These are phyloP conservation scores for Cynanchum wilfordii DNA, from an alignment of 257 asterid species.

Conservation along the genomic window DNA sequence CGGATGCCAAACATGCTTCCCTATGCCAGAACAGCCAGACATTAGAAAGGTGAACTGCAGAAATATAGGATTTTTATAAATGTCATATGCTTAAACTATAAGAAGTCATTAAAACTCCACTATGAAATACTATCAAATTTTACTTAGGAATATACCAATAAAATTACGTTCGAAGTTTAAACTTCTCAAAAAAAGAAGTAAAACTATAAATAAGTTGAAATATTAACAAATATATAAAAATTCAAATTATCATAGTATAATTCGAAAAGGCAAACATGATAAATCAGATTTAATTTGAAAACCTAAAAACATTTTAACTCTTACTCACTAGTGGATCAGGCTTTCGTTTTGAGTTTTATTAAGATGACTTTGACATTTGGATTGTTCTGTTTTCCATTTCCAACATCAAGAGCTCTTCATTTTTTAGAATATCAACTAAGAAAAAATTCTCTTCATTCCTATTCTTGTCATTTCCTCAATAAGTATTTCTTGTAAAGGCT, in stretches of 20 bases:
- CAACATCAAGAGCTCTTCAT: background rate
- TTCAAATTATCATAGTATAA: background rate
- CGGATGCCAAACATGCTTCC: slow-evolving; percentile 2
- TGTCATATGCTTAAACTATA: background rate
- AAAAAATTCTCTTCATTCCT: background rate
- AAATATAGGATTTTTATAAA: background rate
- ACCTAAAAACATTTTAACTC: background rate
- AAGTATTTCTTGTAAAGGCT: background rate
- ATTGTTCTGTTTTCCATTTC: background rate
- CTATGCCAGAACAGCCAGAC: slow-evolving; percentile 7
- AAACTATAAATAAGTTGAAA: background rate
- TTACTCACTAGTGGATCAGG: background rate
- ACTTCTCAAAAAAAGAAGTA: background rate
- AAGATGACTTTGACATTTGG: background rate
- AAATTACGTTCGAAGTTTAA: background rate
- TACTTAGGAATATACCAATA: background rate
- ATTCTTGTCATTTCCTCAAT: background rate
- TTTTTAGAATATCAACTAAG: background rate
- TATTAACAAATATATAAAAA: background rate
- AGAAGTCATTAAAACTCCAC: background rate
- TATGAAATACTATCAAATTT: background rate
- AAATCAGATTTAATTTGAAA: background rate
- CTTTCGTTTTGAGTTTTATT: background rate
- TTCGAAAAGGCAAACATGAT: background rate
- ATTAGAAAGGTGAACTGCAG: background rate